These are phyloP conservation scores for Lactifluus piperatus DNA, from an alignment of 768 basidiomycete species.

Conservation along the genomic window DNA sequence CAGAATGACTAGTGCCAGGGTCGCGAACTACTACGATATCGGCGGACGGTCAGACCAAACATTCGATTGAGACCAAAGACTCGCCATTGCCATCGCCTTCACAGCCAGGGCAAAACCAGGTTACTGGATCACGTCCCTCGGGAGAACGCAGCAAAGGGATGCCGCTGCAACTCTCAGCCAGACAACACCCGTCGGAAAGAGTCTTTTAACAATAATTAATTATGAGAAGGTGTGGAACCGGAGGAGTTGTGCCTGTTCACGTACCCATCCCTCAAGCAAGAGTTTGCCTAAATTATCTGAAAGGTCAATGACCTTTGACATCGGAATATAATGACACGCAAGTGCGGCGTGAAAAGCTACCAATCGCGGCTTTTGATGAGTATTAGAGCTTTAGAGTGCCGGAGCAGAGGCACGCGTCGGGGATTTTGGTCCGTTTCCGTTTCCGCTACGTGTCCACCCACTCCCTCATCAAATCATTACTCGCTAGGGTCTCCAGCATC, in stretches of 20 bases:
- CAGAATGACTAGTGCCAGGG: neutral
- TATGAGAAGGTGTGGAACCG: neutral
- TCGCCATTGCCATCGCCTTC: slow-evolving; percentile 33
- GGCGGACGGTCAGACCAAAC: neutral
- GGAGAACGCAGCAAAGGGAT: slow-evolving; percentile 76
- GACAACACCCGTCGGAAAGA: slow-evolving; percentile 49
- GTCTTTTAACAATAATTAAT: slow-evolving; percentile 43
- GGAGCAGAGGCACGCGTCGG: neutral
- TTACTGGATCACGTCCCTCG: slow-evolving; percentile 34
- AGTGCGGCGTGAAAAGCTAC: neutral
- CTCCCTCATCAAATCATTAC: neutral
- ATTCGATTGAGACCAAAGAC: slow-evolving; percentile 11
- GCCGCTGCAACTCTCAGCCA: slow-evolving; percentile 40
- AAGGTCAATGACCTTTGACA: slow-evolving; percentile 47
- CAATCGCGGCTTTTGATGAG: neutral
- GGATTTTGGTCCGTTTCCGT: neutral
- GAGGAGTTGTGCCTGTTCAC: neutral
- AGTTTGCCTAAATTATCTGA: slow-evolving; percentile 52
- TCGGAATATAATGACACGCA: slow-evolving; percentile 22
- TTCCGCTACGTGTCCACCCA: too few relatives aligned
- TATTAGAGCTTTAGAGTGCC: too few relatives aligned
- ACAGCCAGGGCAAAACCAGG: slow-evolving; percentile 59
- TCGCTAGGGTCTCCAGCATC: neutral
- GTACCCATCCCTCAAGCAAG: slow-evolving; percentile 20
- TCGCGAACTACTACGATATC: slow-evolving; percentile 1